A percentile compares a stretch with the other conserved stretches of the same genome.
Evolutionary conservation across 129 eudicot species (phyloP).

Genomic region (Flaveria ramosissima): DNA sequence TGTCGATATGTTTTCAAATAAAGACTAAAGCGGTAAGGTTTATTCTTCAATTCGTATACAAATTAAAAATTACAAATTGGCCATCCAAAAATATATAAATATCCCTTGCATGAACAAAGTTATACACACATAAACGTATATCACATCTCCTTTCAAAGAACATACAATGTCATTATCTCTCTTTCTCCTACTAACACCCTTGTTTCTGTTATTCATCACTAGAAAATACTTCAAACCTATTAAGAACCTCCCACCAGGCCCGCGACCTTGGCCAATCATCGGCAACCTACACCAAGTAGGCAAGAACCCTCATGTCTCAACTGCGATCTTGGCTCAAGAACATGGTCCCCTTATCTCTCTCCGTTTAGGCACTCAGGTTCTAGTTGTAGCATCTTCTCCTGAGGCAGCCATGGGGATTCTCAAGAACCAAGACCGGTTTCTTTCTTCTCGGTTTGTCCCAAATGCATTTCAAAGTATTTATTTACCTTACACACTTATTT

Average conservation of each 20-base stretch:
- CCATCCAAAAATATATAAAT: neutral
- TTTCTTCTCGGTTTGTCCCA: constrained; percentile 32
- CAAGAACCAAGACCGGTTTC: constrained; percentile 31
- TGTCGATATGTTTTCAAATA: too few relatives aligned
- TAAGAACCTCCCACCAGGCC: constrained; percentile 35
- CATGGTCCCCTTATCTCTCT: constrained; percentile 36
- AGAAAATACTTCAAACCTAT: neutral
- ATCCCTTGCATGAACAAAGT: neutral
- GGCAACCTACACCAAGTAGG: constrained; percentile 40
- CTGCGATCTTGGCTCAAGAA: constrained; percentile 25
- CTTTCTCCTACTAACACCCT: constrained; percentile 4
- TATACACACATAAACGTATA: neutral
- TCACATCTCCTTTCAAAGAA: neutral
- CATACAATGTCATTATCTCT: neutral
- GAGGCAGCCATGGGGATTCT: constrained; percentile 32
- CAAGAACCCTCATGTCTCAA: constrained; percentile 26
- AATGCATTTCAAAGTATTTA: neutral
- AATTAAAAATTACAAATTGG: too few relatives aligned
- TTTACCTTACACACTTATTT: constrained; percentile 18
- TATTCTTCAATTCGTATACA: too few relatives aligned
- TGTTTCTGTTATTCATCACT: neutral
- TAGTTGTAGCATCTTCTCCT: constrained; percentile 37
- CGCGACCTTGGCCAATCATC: constrained; percentile 32
- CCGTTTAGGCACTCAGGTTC: constrained; percentile 30
- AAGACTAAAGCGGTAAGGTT: too few relatives aligned